Evolutionary conservation across 1,139 yeast species (phyloP).

Genomic region (Blastobotrys raffinosifermentans): DNA sequence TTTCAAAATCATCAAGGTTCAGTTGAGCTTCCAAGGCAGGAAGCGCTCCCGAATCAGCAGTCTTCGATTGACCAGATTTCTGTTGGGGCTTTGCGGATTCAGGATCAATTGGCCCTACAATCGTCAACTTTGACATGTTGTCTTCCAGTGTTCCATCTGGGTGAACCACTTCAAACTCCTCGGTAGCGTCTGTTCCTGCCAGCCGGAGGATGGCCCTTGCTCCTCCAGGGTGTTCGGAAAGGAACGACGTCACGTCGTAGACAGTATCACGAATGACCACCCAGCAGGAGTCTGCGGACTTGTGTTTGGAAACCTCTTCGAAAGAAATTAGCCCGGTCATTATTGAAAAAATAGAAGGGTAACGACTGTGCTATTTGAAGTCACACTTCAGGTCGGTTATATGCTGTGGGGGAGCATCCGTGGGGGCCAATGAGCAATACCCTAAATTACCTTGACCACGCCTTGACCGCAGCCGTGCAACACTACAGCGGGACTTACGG

Average conservation of each 20-base stretch:
- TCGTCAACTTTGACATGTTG: constrained; percentile 5
- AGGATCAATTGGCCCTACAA: neutral
- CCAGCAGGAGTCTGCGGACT: constrained; percentile 56
- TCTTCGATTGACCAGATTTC: neutral
- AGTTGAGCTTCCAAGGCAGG: constrained; percentile 45
- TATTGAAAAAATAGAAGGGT: neutral
- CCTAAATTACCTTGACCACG: too few relatives aligned
- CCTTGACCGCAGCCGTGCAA: too few relatives aligned
- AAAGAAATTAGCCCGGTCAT: constrained; percentile 23
- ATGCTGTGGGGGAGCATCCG: too few relatives aligned
- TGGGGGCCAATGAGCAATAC: too few relatives aligned
- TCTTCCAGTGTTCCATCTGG: constrained; percentile 31
- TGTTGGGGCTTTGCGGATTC: neutral
- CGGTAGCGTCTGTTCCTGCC: constrained; percentile 57
- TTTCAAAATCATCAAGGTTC: constrained; percentile 48
- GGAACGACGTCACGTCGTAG: constrained; percentile 46
- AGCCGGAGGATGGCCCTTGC: constrained; percentile 45
- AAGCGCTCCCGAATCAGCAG: constrained; percentile 9
- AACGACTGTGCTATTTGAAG: too few relatives aligned
- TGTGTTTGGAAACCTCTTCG: constrained; percentile 51
- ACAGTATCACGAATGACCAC: constrained; percentile 48
- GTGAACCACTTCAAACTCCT: constrained; percentile 52
- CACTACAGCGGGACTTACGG: too few relatives aligned
- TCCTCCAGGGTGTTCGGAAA: constrained; percentile 52
- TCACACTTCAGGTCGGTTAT: too few relatives aligned